Percentiles rank a stretch among this genome's conserved stretches.
phyloP scores from a whole-genome alignment of 2,329 filamentous ascomycete species.

The Hawksworthiomyces lignivorus region DNA sequence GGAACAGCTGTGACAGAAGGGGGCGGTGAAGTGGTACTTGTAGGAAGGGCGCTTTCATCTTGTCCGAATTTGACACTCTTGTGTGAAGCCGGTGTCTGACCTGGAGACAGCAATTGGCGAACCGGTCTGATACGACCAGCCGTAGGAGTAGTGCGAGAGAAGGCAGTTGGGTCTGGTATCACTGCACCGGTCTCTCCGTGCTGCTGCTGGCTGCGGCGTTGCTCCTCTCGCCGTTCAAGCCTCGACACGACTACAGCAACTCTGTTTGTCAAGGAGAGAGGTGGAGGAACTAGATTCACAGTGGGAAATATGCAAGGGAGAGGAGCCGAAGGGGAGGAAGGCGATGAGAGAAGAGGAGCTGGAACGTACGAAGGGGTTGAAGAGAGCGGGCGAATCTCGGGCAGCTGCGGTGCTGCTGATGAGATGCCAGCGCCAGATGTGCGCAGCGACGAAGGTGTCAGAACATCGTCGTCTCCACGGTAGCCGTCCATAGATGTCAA shows the following conservation, averaged over 20 bases:
- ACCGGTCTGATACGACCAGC: too few relatives aligned
- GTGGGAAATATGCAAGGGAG: too few relatives aligned
- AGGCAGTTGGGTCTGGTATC: too few relatives aligned
- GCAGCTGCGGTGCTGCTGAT: slow-evolving; percentile 6
- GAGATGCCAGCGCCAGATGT: neutral
- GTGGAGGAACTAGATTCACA: slow-evolving; percentile 16
- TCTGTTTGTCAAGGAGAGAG: slow-evolving; percentile 19
- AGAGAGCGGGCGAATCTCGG: slow-evolving; percentile 29
- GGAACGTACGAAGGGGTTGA: slow-evolving; percentile 47
- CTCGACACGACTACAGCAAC: slow-evolving; percentile 23
- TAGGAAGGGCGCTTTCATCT: neutral
- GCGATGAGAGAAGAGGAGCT: slow-evolving; percentile 15
- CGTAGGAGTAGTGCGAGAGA: too few relatives aligned
- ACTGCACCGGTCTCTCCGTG: too few relatives aligned
- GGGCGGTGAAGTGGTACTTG: neutral
- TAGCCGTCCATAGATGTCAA: slow-evolving; percentile 50
- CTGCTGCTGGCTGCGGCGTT: neutral
- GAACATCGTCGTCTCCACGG: slow-evolving; percentile 8
- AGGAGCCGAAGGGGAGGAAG: slow-evolving; percentile 7
- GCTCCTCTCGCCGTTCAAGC: slow-evolving; percentile 21
- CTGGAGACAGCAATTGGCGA: neutral
- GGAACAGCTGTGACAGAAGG: neutral
- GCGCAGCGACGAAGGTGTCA: slow-evolving; percentile 8
- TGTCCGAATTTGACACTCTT: slow-evolving; percentile 9
- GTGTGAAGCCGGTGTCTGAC: neutral